These are phyloP conservation scores for Tuber umbilicatum DNA, from an alignment of 495 filamentous ascomycete species.

Conservation along the genomic window DNA sequence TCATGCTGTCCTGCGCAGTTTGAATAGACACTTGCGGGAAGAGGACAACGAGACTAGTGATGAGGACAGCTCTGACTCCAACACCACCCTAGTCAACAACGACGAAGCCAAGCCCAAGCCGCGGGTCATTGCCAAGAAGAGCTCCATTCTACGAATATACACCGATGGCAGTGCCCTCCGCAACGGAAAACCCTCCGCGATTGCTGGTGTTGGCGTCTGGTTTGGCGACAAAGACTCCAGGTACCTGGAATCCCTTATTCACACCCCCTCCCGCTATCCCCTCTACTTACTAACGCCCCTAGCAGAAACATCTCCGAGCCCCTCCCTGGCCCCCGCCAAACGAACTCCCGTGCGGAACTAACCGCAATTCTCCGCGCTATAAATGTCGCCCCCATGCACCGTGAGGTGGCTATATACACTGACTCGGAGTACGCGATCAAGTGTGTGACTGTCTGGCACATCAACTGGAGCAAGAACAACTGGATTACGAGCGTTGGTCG, in stretches of 20 bases:
- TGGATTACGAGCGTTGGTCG: constrained; percentile 68
- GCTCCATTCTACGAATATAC: constrained; percentile 60
- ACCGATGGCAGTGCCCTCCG: constrained; percentile 79
- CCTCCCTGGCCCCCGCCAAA: constrained; percentile 66
- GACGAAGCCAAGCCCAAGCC: constrained; percentile 33
- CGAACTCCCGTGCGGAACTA: constrained; percentile 91
- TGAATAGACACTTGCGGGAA: constrained; percentile 1
- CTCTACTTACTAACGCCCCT: constrained; percentile 34
- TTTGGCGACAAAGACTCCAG: constrained; percentile 38
- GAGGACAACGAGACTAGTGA: constrained; percentile 21
- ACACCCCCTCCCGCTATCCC: background rate
- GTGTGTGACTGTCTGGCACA: constrained; percentile 80
- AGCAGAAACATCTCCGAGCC: constrained; percentile 78
- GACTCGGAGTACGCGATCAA: constrained; percentile 85
- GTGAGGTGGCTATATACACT: constrained; percentile 62
- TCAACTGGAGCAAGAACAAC: constrained; percentile 67
- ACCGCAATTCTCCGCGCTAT: constrained; percentile 80
- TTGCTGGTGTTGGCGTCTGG: constrained; percentile 79
- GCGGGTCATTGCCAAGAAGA: constrained; percentile 33
- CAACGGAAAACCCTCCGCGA: constrained; percentile 66
- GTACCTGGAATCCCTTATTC: constrained; percentile 8
- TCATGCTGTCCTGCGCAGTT: constrained; percentile 4
- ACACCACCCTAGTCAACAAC: background rate
- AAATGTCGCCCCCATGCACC: constrained; percentile 57
- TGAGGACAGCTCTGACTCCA: constrained; percentile 11